Evolutionary conservation across 495 filamentous ascomycete species (phyloP).

Genomic region (Hyaloscypha hepaticicola): DNA sequence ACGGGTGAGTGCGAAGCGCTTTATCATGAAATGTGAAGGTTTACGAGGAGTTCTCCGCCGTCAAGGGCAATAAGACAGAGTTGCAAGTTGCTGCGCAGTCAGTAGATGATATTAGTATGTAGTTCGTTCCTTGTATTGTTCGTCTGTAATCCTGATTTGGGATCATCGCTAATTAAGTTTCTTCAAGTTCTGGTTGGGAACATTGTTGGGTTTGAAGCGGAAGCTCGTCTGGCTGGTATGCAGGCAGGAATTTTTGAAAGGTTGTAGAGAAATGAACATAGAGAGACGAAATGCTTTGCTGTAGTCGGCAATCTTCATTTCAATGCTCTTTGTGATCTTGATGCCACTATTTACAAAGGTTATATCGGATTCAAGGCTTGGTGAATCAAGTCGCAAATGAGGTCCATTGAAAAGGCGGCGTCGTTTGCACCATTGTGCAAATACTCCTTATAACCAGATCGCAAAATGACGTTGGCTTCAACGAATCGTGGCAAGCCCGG

Average conservation of each 20-base stretch:
- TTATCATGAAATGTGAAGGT: constrained; percentile 18
- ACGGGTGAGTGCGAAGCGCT: constrained; percentile 25
- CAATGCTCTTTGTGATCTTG: no score
- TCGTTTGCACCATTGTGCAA: no score
- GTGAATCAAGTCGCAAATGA: no score
- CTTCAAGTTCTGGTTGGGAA: constrained; percentile 23
- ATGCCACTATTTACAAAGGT: no score
- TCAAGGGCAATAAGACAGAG: constrained; percentile 23
- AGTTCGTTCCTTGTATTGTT: background rate
- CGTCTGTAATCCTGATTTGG: background rate
- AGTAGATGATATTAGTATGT: constrained; percentile 27
- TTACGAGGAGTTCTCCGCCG: constrained; percentile 11
- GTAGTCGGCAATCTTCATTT: no score
- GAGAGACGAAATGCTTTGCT: no score
- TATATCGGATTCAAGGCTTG: no score
- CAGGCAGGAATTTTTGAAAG: background rate
- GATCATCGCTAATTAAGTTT: background rate
- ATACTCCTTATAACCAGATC: no score
- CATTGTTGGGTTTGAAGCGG: constrained; percentile 27
- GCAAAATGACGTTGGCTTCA: no score
- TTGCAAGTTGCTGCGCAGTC: constrained; percentile 19
- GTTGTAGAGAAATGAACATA: background rate
- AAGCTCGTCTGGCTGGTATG: constrained; percentile 21
- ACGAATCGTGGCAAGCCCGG: no score
- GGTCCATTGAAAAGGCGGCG: no score